Evolutionary conservation across 768 basidiomycete genomes (phyloP), one percentile per base, ranked within the genome.

Genomic region (Fibroporia radiculosa): DNA sequence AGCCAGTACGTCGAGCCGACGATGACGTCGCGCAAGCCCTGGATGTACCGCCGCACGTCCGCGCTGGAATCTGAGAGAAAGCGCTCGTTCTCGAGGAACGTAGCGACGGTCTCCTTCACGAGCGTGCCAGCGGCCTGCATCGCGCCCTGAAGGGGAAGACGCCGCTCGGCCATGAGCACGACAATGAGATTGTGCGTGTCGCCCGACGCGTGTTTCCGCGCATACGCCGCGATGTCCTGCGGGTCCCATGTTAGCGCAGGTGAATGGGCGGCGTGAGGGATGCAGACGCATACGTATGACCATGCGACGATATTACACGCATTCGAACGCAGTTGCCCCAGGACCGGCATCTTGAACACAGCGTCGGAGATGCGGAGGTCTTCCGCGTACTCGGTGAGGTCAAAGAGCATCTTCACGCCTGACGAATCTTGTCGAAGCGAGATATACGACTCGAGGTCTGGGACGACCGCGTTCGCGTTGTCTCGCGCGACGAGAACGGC

Each of bases 161-260:
- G 59, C 7, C 67, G 64, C 18, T 73, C 61, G 19, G 52, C 47
- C 65, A 72, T 74, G 16, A 82, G 62, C 25, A 81, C 56, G 3
- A 66, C 60, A 33, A 84, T 66, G 27, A 81, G 55, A 45, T 78
- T 82, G 53, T 65, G 52, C 6, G 50, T 51, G 23, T 69, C 64
- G 20, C 56, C 63, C 32, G 33, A 53, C 23, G 57, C 56, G 50
- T 72, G 72, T 24, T 72, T 63, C 13, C 64, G 61, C 52, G 75
- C 77, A 56, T 71, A 83, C 1, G 78, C 70, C 1, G 73, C 64
- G 4, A 83, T 67, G 51, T 84, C 83, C 82, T 84, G 48, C 18
- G 3, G 45, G 13, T 7, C 13, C 47, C 35, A 28, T 20, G 14
- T 13, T 3, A 26, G 10, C n/a, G 27, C 45, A 26, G 29, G 19